Evolutionary conservation across 2,329 filamentous ascomycete species (phyloP).

Genomic region (Pseudogymnoascus sp.): DNA sequence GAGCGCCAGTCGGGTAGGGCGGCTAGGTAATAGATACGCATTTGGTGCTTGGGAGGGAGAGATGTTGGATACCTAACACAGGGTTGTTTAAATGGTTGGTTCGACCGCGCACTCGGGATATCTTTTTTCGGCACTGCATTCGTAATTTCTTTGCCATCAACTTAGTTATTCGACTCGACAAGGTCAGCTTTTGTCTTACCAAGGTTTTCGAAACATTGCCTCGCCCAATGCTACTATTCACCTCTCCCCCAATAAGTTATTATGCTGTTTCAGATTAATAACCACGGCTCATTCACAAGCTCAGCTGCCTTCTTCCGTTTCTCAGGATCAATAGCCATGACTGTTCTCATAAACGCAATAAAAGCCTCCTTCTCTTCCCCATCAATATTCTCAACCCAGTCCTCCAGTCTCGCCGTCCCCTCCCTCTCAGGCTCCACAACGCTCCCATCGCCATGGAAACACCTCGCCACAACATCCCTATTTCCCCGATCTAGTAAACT

Average conservation of each 20-base stretch:
- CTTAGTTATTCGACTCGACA: too few species aligned
- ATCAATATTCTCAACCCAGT: not conserved
- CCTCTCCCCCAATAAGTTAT: not conserved
- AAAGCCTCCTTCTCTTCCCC: slow-evolving; percentile 5
- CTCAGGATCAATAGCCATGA: slow-evolving; percentile 13
- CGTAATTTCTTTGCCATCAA: not conserved
- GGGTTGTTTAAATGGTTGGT: not conserved
- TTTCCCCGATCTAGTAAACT: slow-evolving; percentile 16
- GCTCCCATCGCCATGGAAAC: slow-evolving; percentile 11
- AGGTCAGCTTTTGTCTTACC: too few species aligned
- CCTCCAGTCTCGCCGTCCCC: not conserved
- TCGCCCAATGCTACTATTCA: not conserved
- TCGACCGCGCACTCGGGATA: not conserved
- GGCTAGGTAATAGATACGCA: not conserved
- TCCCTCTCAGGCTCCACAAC: not conserved
- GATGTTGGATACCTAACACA: not conserved
- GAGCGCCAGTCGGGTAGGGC: not conserved
- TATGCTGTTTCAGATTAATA: not conserved
- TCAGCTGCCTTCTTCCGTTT: slow-evolving; percentile 5
- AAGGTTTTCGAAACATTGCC: too few species aligned
- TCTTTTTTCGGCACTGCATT: not conserved
- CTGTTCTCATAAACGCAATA: slow-evolving; percentile 7
- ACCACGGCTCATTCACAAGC: not conserved
- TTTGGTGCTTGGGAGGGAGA: not conserved
- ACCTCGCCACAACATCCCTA: slow-evolving; percentile 11